phyloP scores from a whole-genome alignment of 768 basidiomycete species.

The Rhodotorula taiwanensis region DNA sequence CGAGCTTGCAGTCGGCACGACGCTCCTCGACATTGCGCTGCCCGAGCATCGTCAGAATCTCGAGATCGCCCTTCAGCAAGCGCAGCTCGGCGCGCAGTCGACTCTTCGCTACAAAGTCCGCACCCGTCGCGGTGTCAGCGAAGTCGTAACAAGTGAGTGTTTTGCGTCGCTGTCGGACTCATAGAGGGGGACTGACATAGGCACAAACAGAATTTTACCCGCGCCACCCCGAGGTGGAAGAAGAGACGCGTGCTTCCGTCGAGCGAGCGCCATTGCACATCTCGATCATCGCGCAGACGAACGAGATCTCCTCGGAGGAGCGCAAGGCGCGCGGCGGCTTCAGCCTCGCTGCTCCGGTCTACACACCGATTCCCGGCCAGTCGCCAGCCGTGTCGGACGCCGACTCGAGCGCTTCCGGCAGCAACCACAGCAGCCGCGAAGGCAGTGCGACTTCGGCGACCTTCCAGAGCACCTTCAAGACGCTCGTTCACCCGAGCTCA shows the following conservation, averaged over 20 bases:
- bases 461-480: conserved; percentile 34
- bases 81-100: conserved; percentile 40
- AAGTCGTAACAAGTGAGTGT: conserved; percentile 44
- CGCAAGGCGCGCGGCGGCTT: conserved; percentile 28
- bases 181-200: neutral
- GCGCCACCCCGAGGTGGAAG: conserved; percentile 19
- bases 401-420: conserved; percentile 21
- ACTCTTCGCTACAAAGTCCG: conserved; percentile 44
- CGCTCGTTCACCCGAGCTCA: conserved; percentile 31
- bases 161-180: too few species aligned
- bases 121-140: conserved; percentile 39
- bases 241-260: neutral
- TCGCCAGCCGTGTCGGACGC: conserved; percentile 10
- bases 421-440: neutral
- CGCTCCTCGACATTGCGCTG: conserved; percentile 42
- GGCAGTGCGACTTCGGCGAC: neutral
- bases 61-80: conserved; percentile 40
- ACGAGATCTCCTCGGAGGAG: conserved; percentile 27
- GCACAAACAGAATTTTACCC: conserved; percentile 26
- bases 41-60: conserved; percentile 32
- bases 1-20: conserved; percentile 34
- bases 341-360: conserved; percentile 14
- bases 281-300: conserved; percentile 32
- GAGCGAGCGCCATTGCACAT: conserved; percentile 14
- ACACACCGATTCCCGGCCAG: conserved; percentile 20